These are phyloP conservation scores for Chlorella sp. DNA, from an alignment of 139 green algal species.

Conservation along the genomic window DNA sequence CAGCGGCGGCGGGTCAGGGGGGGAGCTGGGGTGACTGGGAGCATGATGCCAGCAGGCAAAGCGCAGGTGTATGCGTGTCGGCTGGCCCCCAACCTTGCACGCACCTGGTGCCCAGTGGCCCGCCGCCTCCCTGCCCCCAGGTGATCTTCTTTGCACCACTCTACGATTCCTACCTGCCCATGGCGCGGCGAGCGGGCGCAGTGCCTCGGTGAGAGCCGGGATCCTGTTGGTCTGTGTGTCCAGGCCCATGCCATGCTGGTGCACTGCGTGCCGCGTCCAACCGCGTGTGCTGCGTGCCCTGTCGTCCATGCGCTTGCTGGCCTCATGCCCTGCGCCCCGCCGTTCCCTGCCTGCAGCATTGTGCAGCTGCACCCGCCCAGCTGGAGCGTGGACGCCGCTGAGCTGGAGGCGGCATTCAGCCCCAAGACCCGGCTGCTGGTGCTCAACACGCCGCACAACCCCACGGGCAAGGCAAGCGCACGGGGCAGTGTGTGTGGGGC, in stretches of 20 bases:
- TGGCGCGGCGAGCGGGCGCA: conserved; percentile 50
- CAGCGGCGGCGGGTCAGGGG: not conserved
- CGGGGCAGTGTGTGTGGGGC: not conserved
- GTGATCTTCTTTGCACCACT: conserved; percentile 83
- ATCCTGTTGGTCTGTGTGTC: not conserved
- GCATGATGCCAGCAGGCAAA: too few species aligned
- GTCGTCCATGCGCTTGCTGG: not conserved
- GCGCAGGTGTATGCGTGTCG: too few species aligned
- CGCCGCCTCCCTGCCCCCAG: conserved; percentile 28
- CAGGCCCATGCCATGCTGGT: not conserved
- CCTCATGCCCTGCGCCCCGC: not conserved
- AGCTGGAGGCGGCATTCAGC: conserved; percentile 54
- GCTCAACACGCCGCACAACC: conserved; percentile 89
- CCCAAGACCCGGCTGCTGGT: conserved; percentile 71
- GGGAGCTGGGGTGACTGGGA: not conserved
- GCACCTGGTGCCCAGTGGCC: too few species aligned
- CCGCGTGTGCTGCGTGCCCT: not conserved
- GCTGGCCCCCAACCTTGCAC: too few species aligned
- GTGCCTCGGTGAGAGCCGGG: conserved; percentile 31
- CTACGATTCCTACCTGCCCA: conserved; percentile 77
- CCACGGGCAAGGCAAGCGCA: conserved; percentile 57
- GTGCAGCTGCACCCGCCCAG: conserved; percentile 54
- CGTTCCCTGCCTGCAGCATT: conserved; percentile 1
- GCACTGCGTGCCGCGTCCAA: not conserved
- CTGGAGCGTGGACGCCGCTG: conserved; percentile 49